Evolutionary conservation across 2,329 filamentous ascomycete species (phyloP).

Genomic region (Scytalidium sp.): DNA sequence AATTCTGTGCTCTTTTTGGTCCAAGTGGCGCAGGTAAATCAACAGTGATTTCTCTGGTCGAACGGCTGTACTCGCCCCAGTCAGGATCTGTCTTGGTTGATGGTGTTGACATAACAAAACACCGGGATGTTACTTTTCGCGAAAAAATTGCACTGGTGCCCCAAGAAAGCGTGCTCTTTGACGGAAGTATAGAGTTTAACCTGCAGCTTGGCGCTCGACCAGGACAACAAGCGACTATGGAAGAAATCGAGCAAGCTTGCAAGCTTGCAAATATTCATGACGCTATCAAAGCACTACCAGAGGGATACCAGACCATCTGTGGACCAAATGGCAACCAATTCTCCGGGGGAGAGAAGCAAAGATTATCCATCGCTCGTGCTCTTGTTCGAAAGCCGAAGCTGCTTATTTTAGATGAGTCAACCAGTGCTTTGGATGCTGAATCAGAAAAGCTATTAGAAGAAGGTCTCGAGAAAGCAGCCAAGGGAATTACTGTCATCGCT

Average conservation of each 20-base stretch:
- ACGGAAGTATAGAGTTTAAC: slow-evolving; percentile 55
- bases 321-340: slow-evolving; percentile 70
- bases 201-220: slow-evolving; percentile 49
- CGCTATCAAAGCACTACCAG: slow-evolving; percentile 57
- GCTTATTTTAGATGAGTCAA: slow-evolving; percentile 78
- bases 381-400: slow-evolving; percentile 69
- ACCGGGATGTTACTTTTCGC: slow-evolving; percentile 42
- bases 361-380: slow-evolving; percentile 74
- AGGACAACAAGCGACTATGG: slow-evolving; percentile 46
- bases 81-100: slow-evolving; percentile 18
- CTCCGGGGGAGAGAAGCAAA: slow-evolving; percentile 76
- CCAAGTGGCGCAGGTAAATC: slow-evolving; percentile 67
- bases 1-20: slow-evolving; percentile 63
- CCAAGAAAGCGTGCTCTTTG: slow-evolving; percentile 56
- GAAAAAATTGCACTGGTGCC: slow-evolving; percentile 54
- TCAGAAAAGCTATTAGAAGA: slow-evolving; percentile 65
- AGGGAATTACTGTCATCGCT: slow-evolving; percentile 52
- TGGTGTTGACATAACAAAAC: slow-evolving; percentile 38
- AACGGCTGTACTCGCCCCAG: slow-evolving; percentile 45
- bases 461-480: slow-evolving; percentile 56
- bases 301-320: slow-evolving; percentile 64
- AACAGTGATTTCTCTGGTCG: slow-evolving; percentile 56
- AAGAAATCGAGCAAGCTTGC: slow-evolving; percentile 65
- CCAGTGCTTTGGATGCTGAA: slow-evolving; percentile 71
- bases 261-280: slow-evolving; percentile 69